Evolutionary conservation across 768 basidiomycete genomes (phyloP).

Genomic region (Mycena rebaudengoi): DNA sequence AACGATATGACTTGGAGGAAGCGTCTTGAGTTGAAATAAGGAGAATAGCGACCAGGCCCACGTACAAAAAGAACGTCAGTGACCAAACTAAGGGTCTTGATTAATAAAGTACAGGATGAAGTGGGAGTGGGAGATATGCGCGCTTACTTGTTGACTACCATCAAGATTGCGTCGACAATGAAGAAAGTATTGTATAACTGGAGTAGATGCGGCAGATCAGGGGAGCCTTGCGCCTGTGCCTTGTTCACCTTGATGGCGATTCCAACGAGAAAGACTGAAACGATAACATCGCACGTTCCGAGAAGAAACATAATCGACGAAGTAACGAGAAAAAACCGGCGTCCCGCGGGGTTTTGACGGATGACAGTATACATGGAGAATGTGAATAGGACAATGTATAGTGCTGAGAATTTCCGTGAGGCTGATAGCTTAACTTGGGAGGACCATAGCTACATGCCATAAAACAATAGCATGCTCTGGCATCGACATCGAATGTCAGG

Average conservation of each 20-base stretch:
- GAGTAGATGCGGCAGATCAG: background rate
- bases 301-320: slow-evolving; percentile 9
- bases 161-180: background rate
- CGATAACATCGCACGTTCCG: background rate
- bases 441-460: background rate
- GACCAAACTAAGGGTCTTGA: background rate
- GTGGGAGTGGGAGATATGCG: background rate
- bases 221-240: background rate
- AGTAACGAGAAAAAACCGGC: slow-evolving; percentile 2
- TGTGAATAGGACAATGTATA: slow-evolving; percentile 3
- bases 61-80: slow-evolving; percentile 8
- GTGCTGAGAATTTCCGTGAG: background rate
- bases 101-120: background rate
- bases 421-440: background rate
- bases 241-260: slow-evolving; percentile 7
- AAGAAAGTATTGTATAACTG: background rate
- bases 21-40: background rate
- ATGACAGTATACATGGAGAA: slow-evolving; percentile 11
- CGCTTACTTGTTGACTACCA: slow-evolving; percentile 14
- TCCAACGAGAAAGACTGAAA: background rate
- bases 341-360: slow-evolving; percentile 5
- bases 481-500: background rate
- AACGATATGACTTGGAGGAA: slow-evolving; percentile 5
- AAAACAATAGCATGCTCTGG: slow-evolving; percentile 12
- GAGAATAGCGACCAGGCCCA: background rate